phyloP scores from a whole-genome alignment of 345 rosid genomes.

The Carallia brachiata region DNA sequence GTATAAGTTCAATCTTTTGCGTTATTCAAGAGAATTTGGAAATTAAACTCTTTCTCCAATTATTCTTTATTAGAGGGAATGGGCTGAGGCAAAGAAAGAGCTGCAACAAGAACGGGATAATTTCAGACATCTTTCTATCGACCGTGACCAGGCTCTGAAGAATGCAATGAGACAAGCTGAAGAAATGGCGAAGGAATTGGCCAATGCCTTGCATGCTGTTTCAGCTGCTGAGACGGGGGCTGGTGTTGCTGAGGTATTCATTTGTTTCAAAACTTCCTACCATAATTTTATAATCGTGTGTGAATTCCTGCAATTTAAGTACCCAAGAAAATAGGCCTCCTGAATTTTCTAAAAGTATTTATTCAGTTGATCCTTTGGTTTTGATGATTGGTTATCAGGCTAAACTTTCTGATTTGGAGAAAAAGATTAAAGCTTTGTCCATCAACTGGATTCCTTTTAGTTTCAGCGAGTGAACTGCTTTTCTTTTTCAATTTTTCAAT shows the following conservation, averaged over 20 bases:
- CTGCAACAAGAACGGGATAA: constrained; percentile 76
- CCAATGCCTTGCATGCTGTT: constrained; percentile 69
- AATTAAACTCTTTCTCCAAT: neutral
- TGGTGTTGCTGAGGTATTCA: constrained; percentile 73
- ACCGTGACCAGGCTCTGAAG: constrained; percentile 68
- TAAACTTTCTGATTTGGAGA: constrained; percentile 70
- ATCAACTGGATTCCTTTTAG: neutral
- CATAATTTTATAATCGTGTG: neutral
- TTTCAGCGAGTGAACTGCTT: neutral
- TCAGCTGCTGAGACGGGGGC: constrained; percentile 86
- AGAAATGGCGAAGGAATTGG: constrained; percentile 73
- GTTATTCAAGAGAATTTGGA: no score
- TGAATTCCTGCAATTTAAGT: constrained; percentile 5
- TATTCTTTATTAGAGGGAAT: constrained; percentile 55
- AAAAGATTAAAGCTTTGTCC: constrained; percentile 41
- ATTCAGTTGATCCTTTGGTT: constrained; percentile 8
- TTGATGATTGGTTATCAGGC: constrained; percentile 46
- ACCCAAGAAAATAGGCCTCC: neutral
- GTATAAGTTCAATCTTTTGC: neutral
- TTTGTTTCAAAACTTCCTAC: neutral
- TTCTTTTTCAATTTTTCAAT: neutral
- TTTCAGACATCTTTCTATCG: constrained; percentile 57
- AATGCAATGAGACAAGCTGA: constrained; percentile 80
- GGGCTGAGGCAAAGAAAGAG: constrained; percentile 92
- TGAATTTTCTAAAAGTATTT: neutral